Percentiles rank a stretch among this genome's conserved stretches.
Evolutionary conservation across 345 rosid genomes (phyloP).

Genomic region (Firmiana major): DNA sequence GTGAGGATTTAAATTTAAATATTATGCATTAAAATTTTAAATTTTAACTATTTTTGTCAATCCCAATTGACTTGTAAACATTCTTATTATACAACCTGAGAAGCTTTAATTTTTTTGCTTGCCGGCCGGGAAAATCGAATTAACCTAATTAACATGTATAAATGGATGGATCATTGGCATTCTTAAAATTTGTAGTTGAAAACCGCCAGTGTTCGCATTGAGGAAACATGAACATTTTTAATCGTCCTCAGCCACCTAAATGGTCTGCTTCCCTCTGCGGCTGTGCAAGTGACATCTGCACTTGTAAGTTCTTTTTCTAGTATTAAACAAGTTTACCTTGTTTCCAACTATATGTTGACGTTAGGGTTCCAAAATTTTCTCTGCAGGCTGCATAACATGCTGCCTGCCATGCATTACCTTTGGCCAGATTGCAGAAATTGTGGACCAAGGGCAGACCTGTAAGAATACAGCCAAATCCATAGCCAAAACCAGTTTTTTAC

Average conservation of each 20-base stretch:
- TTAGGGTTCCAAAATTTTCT: no score
- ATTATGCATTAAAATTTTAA: no score
- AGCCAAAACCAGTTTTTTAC: not conserved
- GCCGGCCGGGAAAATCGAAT: no score
- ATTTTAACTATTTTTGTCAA: no score
- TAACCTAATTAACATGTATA: no score
- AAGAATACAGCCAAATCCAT: not conserved
- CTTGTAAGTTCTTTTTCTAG: slow-evolving; percentile 2
- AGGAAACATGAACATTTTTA: not conserved
- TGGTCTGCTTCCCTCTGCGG: slow-evolving; percentile 12
- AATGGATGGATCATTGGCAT: not conserved
- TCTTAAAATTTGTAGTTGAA: not conserved
- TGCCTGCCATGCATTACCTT: not conserved
- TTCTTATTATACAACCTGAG: no score
- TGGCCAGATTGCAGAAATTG: slow-evolving; percentile 5
- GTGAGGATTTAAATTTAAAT: no score
- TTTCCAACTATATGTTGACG: no score
- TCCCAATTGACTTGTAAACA: no score
- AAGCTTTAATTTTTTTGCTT: no score
- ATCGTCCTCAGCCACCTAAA: not conserved
- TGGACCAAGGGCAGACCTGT: not conserved
- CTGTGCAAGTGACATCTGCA: not conserved
- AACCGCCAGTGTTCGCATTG: not conserved
- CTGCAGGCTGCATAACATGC: not conserved
- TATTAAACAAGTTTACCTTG: no score